Conservation (phyloP, 2,329 filamentous ascomycete genomes). For the Cercospora sp. region DNA sequence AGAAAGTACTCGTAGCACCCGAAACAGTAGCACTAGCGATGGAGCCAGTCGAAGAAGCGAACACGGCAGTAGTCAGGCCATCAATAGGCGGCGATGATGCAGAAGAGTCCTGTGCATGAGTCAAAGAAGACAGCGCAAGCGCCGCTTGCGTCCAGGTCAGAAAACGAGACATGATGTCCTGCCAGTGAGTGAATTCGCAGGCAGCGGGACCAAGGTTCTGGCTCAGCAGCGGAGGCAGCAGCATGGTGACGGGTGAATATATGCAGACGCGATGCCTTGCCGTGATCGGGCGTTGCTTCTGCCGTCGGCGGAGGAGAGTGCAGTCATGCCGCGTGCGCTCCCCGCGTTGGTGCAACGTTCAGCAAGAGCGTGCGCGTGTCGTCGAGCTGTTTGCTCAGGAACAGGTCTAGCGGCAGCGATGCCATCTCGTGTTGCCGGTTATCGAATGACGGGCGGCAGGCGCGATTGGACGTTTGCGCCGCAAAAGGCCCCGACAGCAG, state of each 20-base stretch:
- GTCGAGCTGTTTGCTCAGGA: background rate
- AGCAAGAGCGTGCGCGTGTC: background rate
- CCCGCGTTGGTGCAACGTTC: constrained; percentile 1
- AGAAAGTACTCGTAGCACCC: constrained; percentile 35
- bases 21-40: constrained; percentile 32
- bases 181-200: background rate
- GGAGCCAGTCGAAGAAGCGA: constrained; percentile 21
- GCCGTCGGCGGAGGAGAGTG: background rate
- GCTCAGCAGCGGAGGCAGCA: background rate
- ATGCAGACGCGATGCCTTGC: background rate
- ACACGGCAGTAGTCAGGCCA: constrained; percentile 23
- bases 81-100: constrained; percentile 24
- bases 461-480: background rate
- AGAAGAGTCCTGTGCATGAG: constrained; percentile 27
- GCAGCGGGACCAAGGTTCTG: background rate
- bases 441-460: background rate
- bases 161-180: constrained; percentile 21
- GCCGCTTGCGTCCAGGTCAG: constrained; percentile 25
- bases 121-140: constrained; percentile 28
- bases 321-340: background rate
- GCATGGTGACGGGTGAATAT: background rate
- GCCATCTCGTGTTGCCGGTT: background rate
- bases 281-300: background rate
- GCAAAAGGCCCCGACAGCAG: background rate
- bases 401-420: background rate